Base-by-base conservation (phyloP, 2,329 filamentous ascomycete species). In the Malbranchea zuffiana region DNA sequence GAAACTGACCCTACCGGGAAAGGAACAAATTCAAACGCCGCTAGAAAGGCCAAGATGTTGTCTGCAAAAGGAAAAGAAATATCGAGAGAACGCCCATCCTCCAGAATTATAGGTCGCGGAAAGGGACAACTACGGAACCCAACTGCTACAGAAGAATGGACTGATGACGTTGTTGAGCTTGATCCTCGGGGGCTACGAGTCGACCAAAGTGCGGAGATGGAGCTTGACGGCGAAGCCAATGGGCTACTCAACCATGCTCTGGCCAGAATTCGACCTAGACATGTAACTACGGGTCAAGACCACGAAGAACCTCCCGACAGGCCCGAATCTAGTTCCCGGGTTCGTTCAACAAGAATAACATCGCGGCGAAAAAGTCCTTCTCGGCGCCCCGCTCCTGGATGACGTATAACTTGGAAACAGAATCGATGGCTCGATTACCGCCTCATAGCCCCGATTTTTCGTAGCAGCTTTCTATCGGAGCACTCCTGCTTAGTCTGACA, bases 221-320 rank as follows among this genome's bases (percentile, higher is more conserved):
- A 61, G 31, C 46, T 67, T 7, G 63, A 67, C 43, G 50, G 55
- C 5, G 60, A 65, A 41, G 63, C 63, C 1, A 59, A 65, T 35
- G 57, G 54, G 4, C 47, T 67, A 4, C 44, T 67, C 2, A 50
- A 55, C 13, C 54, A 56, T 4, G 62, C 62, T 1, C 48, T 66
- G 19, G 48, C 48, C n/a, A 55, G 51, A 13, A 41, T 41, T 10
- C 39, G 37, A 23, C 23, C 35, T 12, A 35, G 33, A 5, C 28
- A 39, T 23, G 21, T 12, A 19, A 12, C n/a, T 23, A 33, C 11
- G 24, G 23, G 34, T 20, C 28, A 29, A 21, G 33, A 36, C 21
- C 10, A 21, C 15, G 12, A 18, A 11, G 25, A 34, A 10, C 19
- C 25, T 13, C 19, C 37, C 23, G 37, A 36, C 19, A 32, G 25